These are phyloP conservation scores for Pseudogymnoascus sp. DNA, from an alignment of 2,329 filamentous ascomycete genomes.

Conservation along the genomic window DNA sequence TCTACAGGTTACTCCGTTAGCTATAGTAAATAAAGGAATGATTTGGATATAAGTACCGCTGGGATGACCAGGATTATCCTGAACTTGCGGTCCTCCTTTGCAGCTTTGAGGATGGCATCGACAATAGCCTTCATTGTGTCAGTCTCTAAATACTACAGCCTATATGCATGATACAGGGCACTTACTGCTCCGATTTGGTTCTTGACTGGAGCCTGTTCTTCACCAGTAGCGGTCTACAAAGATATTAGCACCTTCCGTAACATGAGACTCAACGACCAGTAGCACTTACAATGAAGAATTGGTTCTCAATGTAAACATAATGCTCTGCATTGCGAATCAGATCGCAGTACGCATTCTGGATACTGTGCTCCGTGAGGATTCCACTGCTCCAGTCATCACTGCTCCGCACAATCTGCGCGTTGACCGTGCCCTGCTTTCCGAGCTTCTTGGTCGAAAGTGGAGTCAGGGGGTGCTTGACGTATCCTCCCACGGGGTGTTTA, in stretches of 20 bases:
- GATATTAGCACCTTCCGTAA: slow-evolving; percentile 32
- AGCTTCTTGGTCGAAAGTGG: slow-evolving; percentile 58
- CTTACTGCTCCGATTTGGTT: slow-evolving; percentile 66
- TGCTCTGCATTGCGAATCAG: slow-evolving; percentile 82
- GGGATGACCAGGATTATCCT: slow-evolving; percentile 85
- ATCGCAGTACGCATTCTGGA: slow-evolving; percentile 79
- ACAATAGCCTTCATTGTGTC: slow-evolving; percentile 56
- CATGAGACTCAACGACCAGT: neutral
- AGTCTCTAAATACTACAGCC: neutral
- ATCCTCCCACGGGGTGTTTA: slow-evolving; percentile 80
- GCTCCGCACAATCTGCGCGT: slow-evolving; percentile 80
- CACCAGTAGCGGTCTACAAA: slow-evolving; percentile 64
- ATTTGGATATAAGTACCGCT: slow-evolving; percentile 31
- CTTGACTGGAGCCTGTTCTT: slow-evolving; percentile 76
- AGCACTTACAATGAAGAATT: slow-evolving; percentile 68
- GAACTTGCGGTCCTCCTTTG: slow-evolving; percentile 79
- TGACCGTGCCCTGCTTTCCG: slow-evolving; percentile 60
- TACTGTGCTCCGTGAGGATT: slow-evolving; percentile 74
- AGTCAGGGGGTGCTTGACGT: slow-evolving; percentile 68
- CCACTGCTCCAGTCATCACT: slow-evolving; percentile 92
- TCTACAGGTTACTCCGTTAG: slow-evolving; percentile 23
- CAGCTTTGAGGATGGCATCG: slow-evolving; percentile 74
- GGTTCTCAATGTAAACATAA: slow-evolving; percentile 96
- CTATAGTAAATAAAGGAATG: neutral
- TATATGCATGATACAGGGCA: neutral